phyloP scores from a whole-genome alignment of 495 filamentous ascomycete species.

The Cudoniella acicularis region DNA sequence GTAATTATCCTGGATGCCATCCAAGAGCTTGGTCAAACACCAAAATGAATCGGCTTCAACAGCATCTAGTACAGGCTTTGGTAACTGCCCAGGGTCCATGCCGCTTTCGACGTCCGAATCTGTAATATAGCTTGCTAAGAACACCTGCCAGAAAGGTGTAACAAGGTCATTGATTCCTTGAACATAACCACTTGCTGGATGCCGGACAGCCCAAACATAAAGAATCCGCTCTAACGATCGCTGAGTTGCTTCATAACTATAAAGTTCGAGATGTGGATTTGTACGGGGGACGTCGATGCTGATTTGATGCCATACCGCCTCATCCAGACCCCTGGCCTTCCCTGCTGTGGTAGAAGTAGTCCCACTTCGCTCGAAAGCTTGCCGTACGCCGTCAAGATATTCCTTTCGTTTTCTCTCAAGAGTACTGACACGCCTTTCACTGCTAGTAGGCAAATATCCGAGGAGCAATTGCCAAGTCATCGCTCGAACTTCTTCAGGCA shows the following conservation, averaged over 20 bases:
- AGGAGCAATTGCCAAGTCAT: slow-evolving; percentile 98
- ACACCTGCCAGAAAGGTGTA: slow-evolving; percentile 96
- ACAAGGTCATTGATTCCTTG: slow-evolving; percentile 98
- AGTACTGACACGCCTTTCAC: slow-evolving; percentile 83
- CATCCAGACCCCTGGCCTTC: slow-evolving; percentile 76
- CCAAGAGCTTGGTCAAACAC: slow-evolving; percentile 93
- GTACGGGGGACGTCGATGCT: slow-evolving; percentile 97
- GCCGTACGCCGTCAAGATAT: slow-evolving; percentile 91
- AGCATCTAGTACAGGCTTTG: slow-evolving; percentile 86
- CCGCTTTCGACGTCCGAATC: slow-evolving; percentile 87
- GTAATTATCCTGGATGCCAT: slow-evolving; percentile 98
- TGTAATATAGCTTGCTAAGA: slow-evolving; percentile 89
- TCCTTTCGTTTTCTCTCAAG: slow-evolving; percentile 95
- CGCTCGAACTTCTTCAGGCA: slow-evolving; percentile 90
- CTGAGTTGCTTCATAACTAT: slow-evolving; percentile 94
- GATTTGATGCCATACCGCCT: slow-evolving; percentile 97
- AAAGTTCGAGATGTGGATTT: slow-evolving; percentile 91
- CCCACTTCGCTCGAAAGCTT: slow-evolving; percentile 81
- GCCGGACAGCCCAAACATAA: slow-evolving; percentile 95
- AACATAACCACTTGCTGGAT: slow-evolving; percentile 95
- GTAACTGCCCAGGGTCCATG: slow-evolving; percentile 94
- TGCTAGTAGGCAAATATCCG: slow-evolving; percentile 92
- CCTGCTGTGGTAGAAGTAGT: slow-evolving; percentile 39
- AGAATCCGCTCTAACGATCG: slow-evolving; percentile 89
- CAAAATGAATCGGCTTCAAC: slow-evolving; percentile 98